These are phyloP conservation scores for Meredithiella fracta DNA, from an alignment of 2,329 filamentous ascomycete genomes.

Conservation along the genomic window DNA sequence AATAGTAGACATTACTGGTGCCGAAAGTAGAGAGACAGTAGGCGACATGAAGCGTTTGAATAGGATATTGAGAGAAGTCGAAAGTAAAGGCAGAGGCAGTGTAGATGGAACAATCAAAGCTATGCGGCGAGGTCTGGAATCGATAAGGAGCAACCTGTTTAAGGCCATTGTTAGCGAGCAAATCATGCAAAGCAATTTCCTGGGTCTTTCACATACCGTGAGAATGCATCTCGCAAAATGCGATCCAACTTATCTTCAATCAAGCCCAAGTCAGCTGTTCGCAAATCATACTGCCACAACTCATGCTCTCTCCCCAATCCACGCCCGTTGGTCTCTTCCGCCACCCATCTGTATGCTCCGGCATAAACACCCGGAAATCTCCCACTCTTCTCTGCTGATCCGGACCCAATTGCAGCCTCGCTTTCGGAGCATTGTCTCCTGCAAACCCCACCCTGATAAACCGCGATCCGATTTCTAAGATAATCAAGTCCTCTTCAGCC, in stretches of 20 bases:
- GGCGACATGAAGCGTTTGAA: conserved; percentile 71
- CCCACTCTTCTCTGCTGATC: conserved; percentile 62
- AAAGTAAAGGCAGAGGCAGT: conserved; percentile 62
- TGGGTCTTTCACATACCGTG: conserved; percentile 43
- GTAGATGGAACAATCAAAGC: conserved; percentile 61
- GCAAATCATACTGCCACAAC: conserved; percentile 64
- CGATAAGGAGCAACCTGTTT: conserved; percentile 45
- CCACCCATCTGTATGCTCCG: conserved; percentile 33
- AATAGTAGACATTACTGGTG: conserved; percentile 55
- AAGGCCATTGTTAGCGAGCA: conserved; percentile 7
- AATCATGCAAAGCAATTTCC: background rate
- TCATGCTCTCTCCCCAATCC: conserved; percentile 50
- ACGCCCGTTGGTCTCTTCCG: conserved; percentile 29
- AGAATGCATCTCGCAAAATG: conserved; percentile 63
- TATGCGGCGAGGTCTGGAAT: conserved; percentile 59
- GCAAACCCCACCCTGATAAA: conserved; percentile 72
- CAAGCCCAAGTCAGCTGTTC: conserved; percentile 56
- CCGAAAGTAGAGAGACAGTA: conserved; percentile 63
- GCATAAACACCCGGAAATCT: conserved; percentile 60
- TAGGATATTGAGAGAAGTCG: conserved; percentile 56
- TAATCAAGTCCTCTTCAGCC: conserved; percentile 67
- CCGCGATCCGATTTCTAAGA: conserved; percentile 70
- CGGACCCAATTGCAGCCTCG: conserved; percentile 51
- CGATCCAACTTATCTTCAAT: conserved; percentile 79
- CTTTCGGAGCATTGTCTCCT: conserved; percentile 64